A percentile compares a stretch with the other conserved stretches of the same genome.
phyloP scores from a whole-genome alignment of 306 rosid genomes.

The Glycine soja region DNA sequence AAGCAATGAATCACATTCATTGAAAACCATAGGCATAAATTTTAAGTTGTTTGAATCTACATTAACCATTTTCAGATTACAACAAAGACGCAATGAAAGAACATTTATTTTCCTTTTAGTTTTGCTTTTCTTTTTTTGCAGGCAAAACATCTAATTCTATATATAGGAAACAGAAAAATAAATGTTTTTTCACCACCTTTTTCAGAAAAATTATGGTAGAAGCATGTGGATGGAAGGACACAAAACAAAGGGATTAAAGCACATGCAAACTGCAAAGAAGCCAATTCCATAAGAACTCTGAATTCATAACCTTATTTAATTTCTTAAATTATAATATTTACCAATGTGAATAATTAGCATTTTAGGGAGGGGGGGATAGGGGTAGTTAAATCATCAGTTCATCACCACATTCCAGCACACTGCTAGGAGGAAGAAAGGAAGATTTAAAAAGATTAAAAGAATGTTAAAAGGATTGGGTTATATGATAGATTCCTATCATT shows the following conservation, averaged over 20 bases:
- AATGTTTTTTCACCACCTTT: constrained; percentile 20
- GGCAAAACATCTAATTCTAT: constrained; percentile 36
- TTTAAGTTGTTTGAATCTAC: not conserved
- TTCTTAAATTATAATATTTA: not conserved
- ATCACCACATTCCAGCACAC: constrained; percentile 10
- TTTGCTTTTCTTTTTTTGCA: not conserved
- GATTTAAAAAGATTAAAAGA: not conserved
- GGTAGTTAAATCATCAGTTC: not conserved
- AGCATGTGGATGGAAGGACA: not conserved
- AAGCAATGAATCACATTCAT: constrained; percentile 8
- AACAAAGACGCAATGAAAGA: constrained; percentile 24
- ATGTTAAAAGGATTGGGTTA: constrained; percentile 1
- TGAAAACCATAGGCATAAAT: constrained; percentile 12
- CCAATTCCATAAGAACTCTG: constrained; percentile 26
- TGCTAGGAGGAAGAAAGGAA: constrained; percentile 6
- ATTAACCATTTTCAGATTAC: constrained; percentile 18
- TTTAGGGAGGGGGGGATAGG: not conserved
- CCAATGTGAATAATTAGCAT: constrained; percentile 26
- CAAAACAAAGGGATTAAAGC: constrained; percentile 19
- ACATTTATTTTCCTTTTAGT: constrained; percentile 11
- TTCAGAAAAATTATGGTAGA: not conserved
- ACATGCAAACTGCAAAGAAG: constrained; percentile 1
- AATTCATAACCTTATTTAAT: not conserved
- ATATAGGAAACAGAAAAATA: constrained; percentile 10
- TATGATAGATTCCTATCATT: not conserved